These are phyloP conservation scores for Xylariomycetidae sp. DNA, from an alignment of 2,329 filamentous ascomycete species.

Conservation along the genomic window DNA sequence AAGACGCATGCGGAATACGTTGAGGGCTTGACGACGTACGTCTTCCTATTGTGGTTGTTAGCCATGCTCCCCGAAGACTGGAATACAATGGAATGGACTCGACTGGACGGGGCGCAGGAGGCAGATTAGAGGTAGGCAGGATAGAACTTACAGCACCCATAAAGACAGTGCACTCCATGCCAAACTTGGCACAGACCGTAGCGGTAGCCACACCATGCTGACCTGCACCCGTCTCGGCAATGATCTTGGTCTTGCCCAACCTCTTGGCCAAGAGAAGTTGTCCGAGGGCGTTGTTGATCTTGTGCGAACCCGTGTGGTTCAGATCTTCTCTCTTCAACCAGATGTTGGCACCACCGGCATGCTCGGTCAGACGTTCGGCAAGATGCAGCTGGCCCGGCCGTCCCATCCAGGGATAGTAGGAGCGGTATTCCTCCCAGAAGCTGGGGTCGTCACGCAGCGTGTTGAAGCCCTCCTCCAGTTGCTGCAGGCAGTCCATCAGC, in stretches of 20 bases:
- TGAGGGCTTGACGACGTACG: conserved; percentile 89
- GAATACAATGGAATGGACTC: background rate
- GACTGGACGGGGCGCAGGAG: no score
- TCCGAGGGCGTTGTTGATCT: conserved; percentile 98
- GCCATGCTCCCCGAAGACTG: background rate
- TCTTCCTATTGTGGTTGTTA: conserved; percentile 54
- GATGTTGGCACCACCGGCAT: conserved; percentile 89
- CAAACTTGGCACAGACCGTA: conserved; percentile 95
- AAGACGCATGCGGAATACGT: conserved; percentile 97
- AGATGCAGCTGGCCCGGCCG: conserved; percentile 87
- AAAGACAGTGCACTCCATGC: conserved; percentile 95
- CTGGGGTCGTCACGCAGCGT: conserved; percentile 76
- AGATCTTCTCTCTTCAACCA: conserved; percentile 97
- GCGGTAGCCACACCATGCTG: conserved; percentile 98
- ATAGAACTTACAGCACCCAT: conserved; percentile 78
- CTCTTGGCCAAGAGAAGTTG: conserved; percentile 82
- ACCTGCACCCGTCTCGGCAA: conserved; percentile 94
- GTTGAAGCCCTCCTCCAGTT: conserved; percentile 89
- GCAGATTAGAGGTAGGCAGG: no score
- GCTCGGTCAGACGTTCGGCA: conserved; percentile 79
- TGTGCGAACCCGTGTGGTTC: conserved; percentile 96
- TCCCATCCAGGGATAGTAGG: conserved; percentile 96
- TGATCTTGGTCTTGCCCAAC: conserved; percentile 93
- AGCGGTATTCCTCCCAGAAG: conserved; percentile 96
- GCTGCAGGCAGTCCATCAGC: conserved; percentile 89